A percentile compares a stretch with the other conserved stretches of the same genome.
Evolutionary conservation across 495 filamentous ascomycete genomes (phyloP).

Genomic region (Pseudotulostoma volvatum): DNA sequence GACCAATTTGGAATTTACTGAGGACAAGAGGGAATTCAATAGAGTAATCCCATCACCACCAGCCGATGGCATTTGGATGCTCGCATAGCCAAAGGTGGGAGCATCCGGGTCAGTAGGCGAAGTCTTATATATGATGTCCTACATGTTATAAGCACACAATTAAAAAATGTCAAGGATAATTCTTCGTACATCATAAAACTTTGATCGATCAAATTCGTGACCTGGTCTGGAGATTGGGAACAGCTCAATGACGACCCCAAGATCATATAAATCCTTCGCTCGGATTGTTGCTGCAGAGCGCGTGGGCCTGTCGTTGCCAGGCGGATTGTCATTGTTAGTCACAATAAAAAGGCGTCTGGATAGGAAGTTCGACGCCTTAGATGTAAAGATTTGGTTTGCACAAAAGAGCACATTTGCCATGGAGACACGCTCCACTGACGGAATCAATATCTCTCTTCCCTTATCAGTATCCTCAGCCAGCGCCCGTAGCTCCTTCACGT

Average conservation of each 20-base stretch:
- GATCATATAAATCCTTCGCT: slow-evolving; percentile 89
- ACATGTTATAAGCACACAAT: slow-evolving; percentile 2
- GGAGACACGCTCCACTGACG: slow-evolving; percentile 49
- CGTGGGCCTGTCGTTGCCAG: slow-evolving; percentile 48
- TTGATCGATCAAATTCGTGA: slow-evolving; percentile 63
- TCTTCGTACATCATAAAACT: slow-evolving; percentile 72
- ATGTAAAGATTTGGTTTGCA: slow-evolving; percentile 92
- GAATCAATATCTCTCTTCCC: slow-evolving; percentile 41
- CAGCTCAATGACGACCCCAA: slow-evolving; percentile 83
- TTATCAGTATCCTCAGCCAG: slow-evolving; percentile 64
- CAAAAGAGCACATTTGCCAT: slow-evolving; percentile 92
- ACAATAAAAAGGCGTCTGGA: slow-evolving; percentile 88
- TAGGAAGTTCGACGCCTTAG: slow-evolving; percentile 83
- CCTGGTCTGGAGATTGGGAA: slow-evolving; percentile 72
- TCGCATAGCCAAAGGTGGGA: slow-evolving; percentile 33
- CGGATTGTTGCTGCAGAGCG: slow-evolving; percentile 65
- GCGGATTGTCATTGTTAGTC: slow-evolving; percentile 86
- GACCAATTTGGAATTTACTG: slow-evolving; percentile 79
- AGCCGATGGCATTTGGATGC: slow-evolving; percentile 31
- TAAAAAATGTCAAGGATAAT: neutral
- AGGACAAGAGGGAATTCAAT: slow-evolving; percentile 66
- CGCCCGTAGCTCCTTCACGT: slow-evolving; percentile 62
- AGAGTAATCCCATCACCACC: slow-evolving; percentile 62
- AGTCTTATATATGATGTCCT: slow-evolving; percentile 68
- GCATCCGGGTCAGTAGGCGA: slow-evolving; percentile 50